Evolutionary conservation across 1,284 basidiomycete genomes (phyloP).

Genomic region (Puccinia hordei): DNA sequence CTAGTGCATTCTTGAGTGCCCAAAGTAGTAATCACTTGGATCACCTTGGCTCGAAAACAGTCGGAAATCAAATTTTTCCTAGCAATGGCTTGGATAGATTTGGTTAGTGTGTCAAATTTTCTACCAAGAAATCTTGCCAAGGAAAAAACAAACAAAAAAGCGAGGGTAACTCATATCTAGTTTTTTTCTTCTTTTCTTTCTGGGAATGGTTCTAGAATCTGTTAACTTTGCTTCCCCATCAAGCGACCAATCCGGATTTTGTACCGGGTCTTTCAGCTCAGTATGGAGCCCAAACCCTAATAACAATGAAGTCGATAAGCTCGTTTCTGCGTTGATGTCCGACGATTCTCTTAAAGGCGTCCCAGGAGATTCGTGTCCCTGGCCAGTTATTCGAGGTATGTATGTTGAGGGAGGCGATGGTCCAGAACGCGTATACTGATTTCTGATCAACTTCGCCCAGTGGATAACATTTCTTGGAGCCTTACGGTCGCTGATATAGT

Average conservation of each 20-base stretch:
- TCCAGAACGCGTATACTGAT: too few relatives aligned
- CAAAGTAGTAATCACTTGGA: background rate
- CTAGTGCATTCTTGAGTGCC: constrained; percentile 12
- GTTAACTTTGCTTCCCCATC: background rate
- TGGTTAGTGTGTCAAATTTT: too few relatives aligned
- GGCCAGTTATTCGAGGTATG: constrained; percentile 37
- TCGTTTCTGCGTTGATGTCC: background rate
- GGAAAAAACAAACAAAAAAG: too few relatives aligned
- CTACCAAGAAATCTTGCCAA: too few relatives aligned
- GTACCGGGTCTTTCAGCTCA: constrained; percentile 19
- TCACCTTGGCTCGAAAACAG: background rate
- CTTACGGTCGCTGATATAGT: constrained; percentile 29
- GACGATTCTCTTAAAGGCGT: background rate
- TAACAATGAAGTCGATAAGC: background rate
- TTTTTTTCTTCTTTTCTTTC: too few relatives aligned
- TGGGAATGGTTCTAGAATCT: constrained; percentile 2
- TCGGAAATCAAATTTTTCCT: background rate
- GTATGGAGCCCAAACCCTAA: background rate
- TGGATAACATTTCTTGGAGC: constrained; percentile 42
- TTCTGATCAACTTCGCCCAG: background rate
- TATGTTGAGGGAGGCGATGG: too few relatives aligned
- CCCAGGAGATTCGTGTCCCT: constrained; percentile 2
- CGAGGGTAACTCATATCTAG: background rate
- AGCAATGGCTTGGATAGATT: background rate
- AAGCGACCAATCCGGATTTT: constrained; percentile 2